phyloP scores from a whole-genome alignment of 2,329 filamentous ascomycete genomes.

The Elsinoe fawcettii region DNA sequence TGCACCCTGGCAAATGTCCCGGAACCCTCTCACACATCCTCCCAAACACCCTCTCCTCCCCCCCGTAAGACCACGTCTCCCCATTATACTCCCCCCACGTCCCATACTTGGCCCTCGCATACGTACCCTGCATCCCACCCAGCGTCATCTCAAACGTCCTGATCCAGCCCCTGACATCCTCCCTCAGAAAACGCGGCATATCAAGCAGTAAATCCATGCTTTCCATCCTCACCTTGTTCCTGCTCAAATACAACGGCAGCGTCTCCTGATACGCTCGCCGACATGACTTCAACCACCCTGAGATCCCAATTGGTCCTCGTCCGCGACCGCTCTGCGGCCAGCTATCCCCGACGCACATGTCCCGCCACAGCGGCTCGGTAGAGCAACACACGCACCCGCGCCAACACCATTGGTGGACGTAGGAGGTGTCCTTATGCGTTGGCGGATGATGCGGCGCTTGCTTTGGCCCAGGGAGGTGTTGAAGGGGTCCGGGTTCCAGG shows the following conservation, averaged over 20 bases:
- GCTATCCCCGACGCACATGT: not conserved
- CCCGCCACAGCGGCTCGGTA: not conserved
- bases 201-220: not conserved
- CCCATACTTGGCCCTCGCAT: not conserved
- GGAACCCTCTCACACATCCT: not conserved
- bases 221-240: not conserved
- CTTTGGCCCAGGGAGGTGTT: not conserved
- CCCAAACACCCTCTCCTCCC: not conserved
- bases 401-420: not conserved
- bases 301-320: not conserved
- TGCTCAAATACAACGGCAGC: not conserved
- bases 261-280: not conserved
- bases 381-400: not conserved
- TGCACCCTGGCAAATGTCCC: not conserved
- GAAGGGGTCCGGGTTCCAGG: not conserved
- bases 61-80: not conserved
- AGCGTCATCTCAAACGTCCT: not conserved
- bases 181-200: not conserved
- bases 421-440: not conserved
- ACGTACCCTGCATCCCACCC: not conserved
- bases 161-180: not conserved
- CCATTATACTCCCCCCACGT: not conserved
- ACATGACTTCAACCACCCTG: not conserved
- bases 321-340: not conserved
- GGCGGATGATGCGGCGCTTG: not conserved